Percentiles rank a stretch among this genome's conserved stretches.
These are phyloP conservation scores for Clarireedia paspali DNA, from an alignment of 2,329 filamentous ascomycete species.

Conservation along the genomic window DNA sequence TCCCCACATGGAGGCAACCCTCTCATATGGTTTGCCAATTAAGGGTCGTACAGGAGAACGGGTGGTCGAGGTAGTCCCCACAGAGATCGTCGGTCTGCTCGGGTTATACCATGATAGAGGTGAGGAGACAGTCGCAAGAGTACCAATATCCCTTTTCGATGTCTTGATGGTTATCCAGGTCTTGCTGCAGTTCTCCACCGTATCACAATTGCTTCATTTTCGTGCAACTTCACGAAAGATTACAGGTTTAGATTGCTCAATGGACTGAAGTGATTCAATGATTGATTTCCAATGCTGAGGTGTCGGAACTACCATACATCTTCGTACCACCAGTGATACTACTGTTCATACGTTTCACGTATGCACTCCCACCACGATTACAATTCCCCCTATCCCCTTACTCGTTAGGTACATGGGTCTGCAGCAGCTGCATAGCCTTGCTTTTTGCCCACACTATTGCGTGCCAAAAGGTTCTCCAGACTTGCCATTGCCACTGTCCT, in stretches of 20 bases:
- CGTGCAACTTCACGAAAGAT: not conserved
- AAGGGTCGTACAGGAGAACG: not conserved
- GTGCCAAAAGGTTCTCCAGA: not conserved
- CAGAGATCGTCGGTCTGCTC: not conserved
- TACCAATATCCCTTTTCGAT: no score
- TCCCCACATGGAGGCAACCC: no score
- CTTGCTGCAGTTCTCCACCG: not conserved
- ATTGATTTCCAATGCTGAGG: not conserved
- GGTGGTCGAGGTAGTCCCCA: not conserved
- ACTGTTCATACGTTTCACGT: slow-evolving; percentile 3
- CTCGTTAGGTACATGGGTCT: slow-evolving; percentile 6
- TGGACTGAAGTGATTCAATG: not conserved
- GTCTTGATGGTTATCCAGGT: no score
- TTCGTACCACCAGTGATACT: slow-evolving; percentile 5
- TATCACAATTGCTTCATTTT: not conserved
- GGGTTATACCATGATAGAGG: not conserved
- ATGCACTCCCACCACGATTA: not conserved
- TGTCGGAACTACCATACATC: not conserved
- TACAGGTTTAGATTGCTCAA: no score
- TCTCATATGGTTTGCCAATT: not conserved
- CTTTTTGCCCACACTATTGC: not conserved
- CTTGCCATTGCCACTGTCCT: not conserved
- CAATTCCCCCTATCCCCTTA: slow-evolving; percentile 1
- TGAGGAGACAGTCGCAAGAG: no score
- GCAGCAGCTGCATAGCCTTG: not conserved